A percentile compares a stretch with the other conserved stretches of the same genome.
These are phyloP conservation scores for Rhizophora mangle DNA, from an alignment of 345 rosid genomes.

Conservation along the genomic window DNA sequence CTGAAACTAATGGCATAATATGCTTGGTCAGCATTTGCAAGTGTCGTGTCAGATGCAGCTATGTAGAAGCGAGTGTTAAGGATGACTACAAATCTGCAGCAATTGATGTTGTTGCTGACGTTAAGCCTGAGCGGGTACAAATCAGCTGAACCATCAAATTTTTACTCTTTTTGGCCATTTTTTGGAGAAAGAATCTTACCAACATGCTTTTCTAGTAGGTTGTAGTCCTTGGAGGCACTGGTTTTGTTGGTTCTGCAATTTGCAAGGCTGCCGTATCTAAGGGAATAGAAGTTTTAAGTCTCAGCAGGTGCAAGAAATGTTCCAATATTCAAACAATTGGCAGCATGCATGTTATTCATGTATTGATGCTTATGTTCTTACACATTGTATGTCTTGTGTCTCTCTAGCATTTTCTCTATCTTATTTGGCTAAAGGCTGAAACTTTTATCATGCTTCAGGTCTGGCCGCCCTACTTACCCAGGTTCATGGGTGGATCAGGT, in stretches of 20 bases:
- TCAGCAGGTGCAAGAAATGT: conserved; percentile 59
- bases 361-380: neutral
- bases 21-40: conserved; percentile 42
- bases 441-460: conserved; percentile 45
- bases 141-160: neutral
- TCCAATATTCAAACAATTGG: conserved; percentile 8
- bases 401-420: neutral
- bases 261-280: conserved; percentile 87
- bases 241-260: conserved; percentile 92
- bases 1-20: neutral
- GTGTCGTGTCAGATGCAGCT: conserved; percentile 57
- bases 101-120: conserved; percentile 77
- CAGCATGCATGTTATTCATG: neutral
- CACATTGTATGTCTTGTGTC: neutral
- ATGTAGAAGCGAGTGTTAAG: conserved; percentile 44
- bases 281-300: conserved; percentile 80
- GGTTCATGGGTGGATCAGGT: conserved; percentile 92
- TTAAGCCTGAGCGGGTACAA: conserved; percentile 71
- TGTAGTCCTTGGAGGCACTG: conserved; percentile 86
- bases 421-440: conserved; percentile 5
- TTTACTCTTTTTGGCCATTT: neutral
- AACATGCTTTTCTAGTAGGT: conserved; percentile 45
- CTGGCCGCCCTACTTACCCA: conserved; percentile 65
- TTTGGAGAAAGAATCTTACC: conserved; percentile 11
- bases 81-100: conserved; percentile 46